Evolutionary conservation across 2,329 filamentous ascomycete genomes (phyloP), one percentile per base, ranked within the genome.

Genomic region (Colletotrichum limetticola): DNA sequence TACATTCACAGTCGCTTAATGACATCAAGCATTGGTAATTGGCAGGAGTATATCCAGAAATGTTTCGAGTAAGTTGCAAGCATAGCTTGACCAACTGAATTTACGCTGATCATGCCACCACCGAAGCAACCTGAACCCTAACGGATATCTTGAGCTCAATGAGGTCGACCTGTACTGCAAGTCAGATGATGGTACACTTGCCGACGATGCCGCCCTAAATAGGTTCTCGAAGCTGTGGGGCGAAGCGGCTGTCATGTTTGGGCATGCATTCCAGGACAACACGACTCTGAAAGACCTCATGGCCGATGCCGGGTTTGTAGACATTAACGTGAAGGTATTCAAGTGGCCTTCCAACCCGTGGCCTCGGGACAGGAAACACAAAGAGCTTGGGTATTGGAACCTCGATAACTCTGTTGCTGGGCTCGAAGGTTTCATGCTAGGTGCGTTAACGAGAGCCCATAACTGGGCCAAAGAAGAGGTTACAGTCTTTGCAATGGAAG

Each of bases 261-360:
- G 79, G 1, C 78, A 81, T 1, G 14, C 60, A 4, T 75, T 78
- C 1, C 75, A 78, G 52, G 81, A 78, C 42, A 78, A 76, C 1
- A 71, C 74, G 0, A 30, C 63, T 0, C 80, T 82, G 30, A 79
- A 79, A 61, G 78, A 82, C 52, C 82, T 84, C 62, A 82, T 90
- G 77, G 78, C 80, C 7, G 85, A 86, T 12, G 87, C 85, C 0
- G 90, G 89, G 1, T 91, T 91, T 74, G 80, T 84, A 62, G 84
- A 90, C 67, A 84, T 91, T 0, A 79, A 79, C 0, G 85, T 89
- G 76, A 79, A 83, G 2, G 76, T 85, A 16, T 86, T 82, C 75
- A 86, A 85, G 78, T 85, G 88, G 80, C 88, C 88, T 0, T 83
- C 82, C 37, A 87, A 86, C 74, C 77, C 82, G 12, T 90, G 88